These are phyloP conservation scores for Pythium angustatum DNA, from an alignment of 352 stramenopile species.

Conservation along the genomic window DNA sequence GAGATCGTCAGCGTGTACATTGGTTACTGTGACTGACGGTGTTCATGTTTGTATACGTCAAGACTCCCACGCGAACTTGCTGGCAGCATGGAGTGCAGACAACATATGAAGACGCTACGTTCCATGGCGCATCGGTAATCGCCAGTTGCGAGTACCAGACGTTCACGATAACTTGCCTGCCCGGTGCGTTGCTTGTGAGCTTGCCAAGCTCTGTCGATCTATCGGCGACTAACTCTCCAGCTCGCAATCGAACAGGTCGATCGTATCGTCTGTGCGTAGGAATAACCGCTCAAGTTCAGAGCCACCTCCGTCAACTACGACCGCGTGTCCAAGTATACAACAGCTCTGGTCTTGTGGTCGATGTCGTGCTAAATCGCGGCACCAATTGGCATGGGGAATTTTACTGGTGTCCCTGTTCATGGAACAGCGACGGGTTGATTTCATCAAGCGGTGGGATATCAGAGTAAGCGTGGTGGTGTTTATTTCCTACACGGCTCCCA, in stretches of 20 bases:
- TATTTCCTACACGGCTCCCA: not conserved
- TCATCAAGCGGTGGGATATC: not conserved
- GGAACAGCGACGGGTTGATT: constrained; percentile 40
- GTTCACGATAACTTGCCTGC: constrained; percentile 19
- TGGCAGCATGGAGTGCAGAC: constrained; percentile 9
- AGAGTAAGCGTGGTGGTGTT: not conserved
- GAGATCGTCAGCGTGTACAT: too few relatives aligned
- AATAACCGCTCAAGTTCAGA: not conserved
- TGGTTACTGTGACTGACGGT: too few relatives aligned
- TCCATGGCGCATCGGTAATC: not conserved
- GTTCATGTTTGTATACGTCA: too few relatives aligned
- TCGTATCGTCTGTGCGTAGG: constrained; percentile 16
- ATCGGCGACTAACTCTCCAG: too few relatives aligned
- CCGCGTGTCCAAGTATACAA: constrained; percentile 60
- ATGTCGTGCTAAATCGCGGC: constrained; percentile 26
- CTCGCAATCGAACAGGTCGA: too few relatives aligned
- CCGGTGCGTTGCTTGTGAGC: constrained; percentile 8
- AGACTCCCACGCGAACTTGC: not conserved
- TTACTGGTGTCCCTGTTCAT: constrained; percentile 59
- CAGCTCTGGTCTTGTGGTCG: constrained; percentile 41
- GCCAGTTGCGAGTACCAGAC: constrained; percentile 15
- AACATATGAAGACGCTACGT: constrained; percentile 8
- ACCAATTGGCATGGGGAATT: constrained; percentile 38
- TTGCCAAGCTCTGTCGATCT: not conserved
- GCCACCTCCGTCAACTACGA: constrained; percentile 19